Evolutionary conservation across 2,329 filamentous ascomycete genomes (phyloP), one percentile per base, ranked within the genome.

Genomic region (Hypoxylon sp.): DNA sequence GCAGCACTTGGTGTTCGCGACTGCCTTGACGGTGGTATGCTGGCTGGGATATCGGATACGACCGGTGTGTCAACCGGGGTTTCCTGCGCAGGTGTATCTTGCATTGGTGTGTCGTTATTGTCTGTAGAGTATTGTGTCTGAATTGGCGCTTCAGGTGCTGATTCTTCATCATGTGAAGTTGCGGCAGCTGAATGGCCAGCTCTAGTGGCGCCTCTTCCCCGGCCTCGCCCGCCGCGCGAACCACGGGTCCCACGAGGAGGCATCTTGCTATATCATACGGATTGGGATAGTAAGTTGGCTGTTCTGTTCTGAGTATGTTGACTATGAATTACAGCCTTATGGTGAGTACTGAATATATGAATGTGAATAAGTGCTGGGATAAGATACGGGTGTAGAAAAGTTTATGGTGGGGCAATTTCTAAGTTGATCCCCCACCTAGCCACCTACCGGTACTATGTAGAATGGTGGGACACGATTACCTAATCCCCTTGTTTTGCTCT

Each of bases 1-100:
- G 76, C 15, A 49, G 30, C 75, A 37, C 76, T 74, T 3, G 79
- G 70, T 4, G 77, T 73, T 34, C 75, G 68, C 6, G 75, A 75
- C 20, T 76, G 65, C 20, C 69, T 62, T 47, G 61, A 47, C 28
- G 55, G 54, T 15, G 67, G 20, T 48, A 64, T 22, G 60, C 56
- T 26, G 65, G 56, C 20, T 52, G 63, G 10, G 64, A 59, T 28
- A 37, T 57, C 55, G 26, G 64, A 43, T 5, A 28, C 41, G n/a
- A 52, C 41, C 15, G 46, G 43, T 22, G 44, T 56, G 22, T 62
- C 55, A 4, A 34, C 43, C 46, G 64, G 24, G 17, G 22, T 56
- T 28, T 19, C 30, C 28, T 39, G 59, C 20, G 52, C 19, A 6
- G 50, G 13, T 41, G 46, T 32, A 56, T 60, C 47, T 30, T 50